Conservation (phyloP, 495 filamentous ascomycete species). For the Cryomyces minteri region DNA sequence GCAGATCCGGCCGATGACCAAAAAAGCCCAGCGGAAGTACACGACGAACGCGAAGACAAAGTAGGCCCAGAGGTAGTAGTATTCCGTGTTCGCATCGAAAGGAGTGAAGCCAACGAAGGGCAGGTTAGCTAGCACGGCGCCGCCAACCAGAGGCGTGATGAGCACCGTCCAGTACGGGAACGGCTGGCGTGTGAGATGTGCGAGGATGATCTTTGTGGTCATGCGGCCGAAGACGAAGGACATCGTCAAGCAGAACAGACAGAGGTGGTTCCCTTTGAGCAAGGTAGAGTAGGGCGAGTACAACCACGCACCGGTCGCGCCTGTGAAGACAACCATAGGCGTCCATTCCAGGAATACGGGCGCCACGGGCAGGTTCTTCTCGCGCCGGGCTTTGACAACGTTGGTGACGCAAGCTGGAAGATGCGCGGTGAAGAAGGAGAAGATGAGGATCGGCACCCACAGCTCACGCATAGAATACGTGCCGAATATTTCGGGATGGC, state of each 20-base stretch:
- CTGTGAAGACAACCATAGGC: constrained; percentile 66
- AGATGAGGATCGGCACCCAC: constrained; percentile 64
- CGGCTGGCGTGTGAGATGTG: constrained; percentile 79
- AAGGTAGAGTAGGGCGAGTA: constrained; percentile 71
- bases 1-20: constrained; percentile 87
- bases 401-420: constrained; percentile 66
- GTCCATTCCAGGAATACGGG: constrained; percentile 92
- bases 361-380: constrained; percentile 52
- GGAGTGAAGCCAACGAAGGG: constrained; percentile 49
- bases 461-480: constrained; percentile 59
- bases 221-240: constrained; percentile 97
- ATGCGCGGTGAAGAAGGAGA: constrained; percentile 59
- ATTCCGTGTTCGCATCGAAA: constrained; percentile 32
- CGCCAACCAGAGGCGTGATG: constrained; percentile 65
- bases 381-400: constrained; percentile 56
- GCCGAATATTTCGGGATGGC: constrained; percentile 38
- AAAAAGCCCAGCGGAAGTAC: constrained; percentile 81
- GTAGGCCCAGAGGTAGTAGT: constrained; percentile 66
- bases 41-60: constrained; percentile 61
- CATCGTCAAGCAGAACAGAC: constrained; percentile 86
- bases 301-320: constrained; percentile 62
- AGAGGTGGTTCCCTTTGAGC: constrained; percentile 50
- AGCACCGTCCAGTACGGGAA: constrained; percentile 95
- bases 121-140: constrained; percentile 67
- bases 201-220: constrained; percentile 98